These are phyloP conservation scores for Fusarium papillatum DNA, from an alignment of 2,329 filamentous ascomycete species.

Conservation along the genomic window DNA sequence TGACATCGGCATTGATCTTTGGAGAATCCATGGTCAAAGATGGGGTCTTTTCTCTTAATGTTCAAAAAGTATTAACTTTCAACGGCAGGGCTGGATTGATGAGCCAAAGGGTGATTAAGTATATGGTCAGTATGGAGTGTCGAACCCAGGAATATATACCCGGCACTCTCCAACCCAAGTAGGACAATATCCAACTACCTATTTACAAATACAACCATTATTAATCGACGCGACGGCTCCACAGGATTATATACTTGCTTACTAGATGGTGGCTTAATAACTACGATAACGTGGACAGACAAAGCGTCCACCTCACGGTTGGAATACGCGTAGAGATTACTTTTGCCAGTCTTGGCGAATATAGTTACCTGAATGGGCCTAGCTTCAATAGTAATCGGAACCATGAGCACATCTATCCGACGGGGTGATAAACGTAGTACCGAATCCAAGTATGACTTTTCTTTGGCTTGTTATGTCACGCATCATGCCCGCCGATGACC, in stretches of 20 bases:
- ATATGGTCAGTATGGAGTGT: too few relatives aligned
- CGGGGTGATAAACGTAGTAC: neutral
- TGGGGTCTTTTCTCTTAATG: too few relatives aligned
- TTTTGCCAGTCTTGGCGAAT: neutral
- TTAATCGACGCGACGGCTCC: rapidly evolving
- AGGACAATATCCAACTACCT: neutral
- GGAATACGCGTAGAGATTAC: neutral
- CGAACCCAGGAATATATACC: neutral
- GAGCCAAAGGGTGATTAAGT: too few relatives aligned
- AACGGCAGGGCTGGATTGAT: too few relatives aligned
- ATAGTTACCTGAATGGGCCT: neutral
- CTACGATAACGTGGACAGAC: neutral
- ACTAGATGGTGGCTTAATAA: neutral
- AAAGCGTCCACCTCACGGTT: neutral
- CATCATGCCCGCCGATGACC: too few relatives aligned
- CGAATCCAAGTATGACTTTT: neutral
- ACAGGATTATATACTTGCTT: neutral
- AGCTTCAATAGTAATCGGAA: neutral
- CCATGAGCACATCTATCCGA: neutral
- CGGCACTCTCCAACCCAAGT: neutral
- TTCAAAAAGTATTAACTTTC: too few relatives aligned
- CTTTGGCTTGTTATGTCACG: neutral
- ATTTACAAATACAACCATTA: neutral
- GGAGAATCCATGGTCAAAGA: too few relatives aligned
- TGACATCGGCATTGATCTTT: slow-evolving; percentile 11